Percentiles rank a stretch among this genome's conserved stretches.
phyloP scores from a whole-genome alignment of 2,329 filamentous ascomycete genomes.

The Monosporascus sp. region DNA sequence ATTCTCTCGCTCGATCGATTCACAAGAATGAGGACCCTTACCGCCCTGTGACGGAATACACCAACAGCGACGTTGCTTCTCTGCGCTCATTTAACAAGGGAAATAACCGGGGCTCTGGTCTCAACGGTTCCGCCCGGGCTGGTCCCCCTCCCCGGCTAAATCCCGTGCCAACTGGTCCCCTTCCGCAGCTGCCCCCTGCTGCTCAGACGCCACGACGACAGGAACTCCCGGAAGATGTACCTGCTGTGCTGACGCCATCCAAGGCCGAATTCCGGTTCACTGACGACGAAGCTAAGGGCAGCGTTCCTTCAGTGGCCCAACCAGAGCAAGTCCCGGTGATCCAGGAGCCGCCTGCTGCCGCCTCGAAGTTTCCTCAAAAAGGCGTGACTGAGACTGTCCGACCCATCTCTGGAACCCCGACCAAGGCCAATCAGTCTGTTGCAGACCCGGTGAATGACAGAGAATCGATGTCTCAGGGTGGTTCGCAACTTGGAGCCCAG shows the following conservation, averaged over 20 bases:
- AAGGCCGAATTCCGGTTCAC: slow-evolving; percentile 32
- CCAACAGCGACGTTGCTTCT: slow-evolving; percentile 51
- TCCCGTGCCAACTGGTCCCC: slow-evolving; percentile 37
- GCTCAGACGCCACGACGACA: slow-evolving; percentile 14
- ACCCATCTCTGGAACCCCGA: slow-evolving; percentile 18
- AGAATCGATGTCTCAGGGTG: slow-evolving; percentile 14
- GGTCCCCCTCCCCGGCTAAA: slow-evolving; percentile 32
- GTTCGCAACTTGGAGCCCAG: slow-evolving; percentile 5
- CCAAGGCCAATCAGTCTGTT: slow-evolving; percentile 11
- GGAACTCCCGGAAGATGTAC: slow-evolving; percentile 6
- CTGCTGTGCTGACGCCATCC: slow-evolving; percentile 7
- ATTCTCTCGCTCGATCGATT: slow-evolving; percentile 75
- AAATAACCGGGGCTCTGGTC: slow-evolving; percentile 34
- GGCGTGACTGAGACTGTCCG: slow-evolving; percentile 13
- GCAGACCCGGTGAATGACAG: slow-evolving; percentile 13
- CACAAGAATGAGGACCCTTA: slow-evolving; percentile 80
- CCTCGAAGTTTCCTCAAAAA: slow-evolving; percentile 18
- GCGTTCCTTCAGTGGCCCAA: slow-evolving; percentile 14
- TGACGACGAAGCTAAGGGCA: slow-evolving; percentile 22
- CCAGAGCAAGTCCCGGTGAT: slow-evolving; percentile 28
- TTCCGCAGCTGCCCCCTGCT: slow-evolving; percentile 19
- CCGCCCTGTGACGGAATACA: slow-evolving; percentile 55
- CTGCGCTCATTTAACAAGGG: slow-evolving; percentile 45
- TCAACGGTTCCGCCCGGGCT: slow-evolving; percentile 28
- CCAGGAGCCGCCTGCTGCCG: slow-evolving; percentile 32